phyloP scores from a whole-genome alignment of 345 rosid genomes.

The Jatropha curcas region DNA sequence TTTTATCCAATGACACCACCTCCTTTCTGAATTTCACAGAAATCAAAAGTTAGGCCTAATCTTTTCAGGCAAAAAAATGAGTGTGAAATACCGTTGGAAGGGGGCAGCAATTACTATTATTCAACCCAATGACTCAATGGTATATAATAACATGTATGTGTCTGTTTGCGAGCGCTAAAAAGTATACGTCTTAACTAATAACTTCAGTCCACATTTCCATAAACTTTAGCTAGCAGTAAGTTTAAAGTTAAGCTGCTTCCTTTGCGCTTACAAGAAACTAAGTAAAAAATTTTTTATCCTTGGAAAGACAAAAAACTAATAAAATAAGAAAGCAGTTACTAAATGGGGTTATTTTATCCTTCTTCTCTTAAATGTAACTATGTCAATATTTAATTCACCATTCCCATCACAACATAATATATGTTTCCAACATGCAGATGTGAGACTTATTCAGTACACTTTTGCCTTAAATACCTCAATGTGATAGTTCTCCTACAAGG shows the following conservation, averaged over 20 bases:
- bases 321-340: not conserved
- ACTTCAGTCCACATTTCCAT: not conserved
- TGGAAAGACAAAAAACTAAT: not conserved
- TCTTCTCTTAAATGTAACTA: not conserved
- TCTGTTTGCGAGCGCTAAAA: too few species aligned
- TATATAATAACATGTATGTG: too few species aligned
- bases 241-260: not conserved
- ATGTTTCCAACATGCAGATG: slow-evolving; percentile 2
- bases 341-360: not conserved
- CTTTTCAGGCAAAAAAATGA: not conserved
- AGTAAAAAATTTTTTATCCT: not conserved
- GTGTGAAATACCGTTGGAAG: not conserved
- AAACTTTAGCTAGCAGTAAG: not conserved
- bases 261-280: not conserved
- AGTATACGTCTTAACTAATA: slow-evolving; percentile 3
- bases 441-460: not conserved
- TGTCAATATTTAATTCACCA: not conserved
- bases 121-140: not conserved
- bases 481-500: not conserved
- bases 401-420: not conserved
- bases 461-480: not conserved
- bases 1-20: not conserved
- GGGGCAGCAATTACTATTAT: not conserved
- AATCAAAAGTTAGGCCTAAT: not conserved
- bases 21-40: not conserved